These are phyloP conservation scores for Tetrahymena elliotti DNA, from an alignment of 73 alveolate species.

Conservation along the genomic window DNA sequence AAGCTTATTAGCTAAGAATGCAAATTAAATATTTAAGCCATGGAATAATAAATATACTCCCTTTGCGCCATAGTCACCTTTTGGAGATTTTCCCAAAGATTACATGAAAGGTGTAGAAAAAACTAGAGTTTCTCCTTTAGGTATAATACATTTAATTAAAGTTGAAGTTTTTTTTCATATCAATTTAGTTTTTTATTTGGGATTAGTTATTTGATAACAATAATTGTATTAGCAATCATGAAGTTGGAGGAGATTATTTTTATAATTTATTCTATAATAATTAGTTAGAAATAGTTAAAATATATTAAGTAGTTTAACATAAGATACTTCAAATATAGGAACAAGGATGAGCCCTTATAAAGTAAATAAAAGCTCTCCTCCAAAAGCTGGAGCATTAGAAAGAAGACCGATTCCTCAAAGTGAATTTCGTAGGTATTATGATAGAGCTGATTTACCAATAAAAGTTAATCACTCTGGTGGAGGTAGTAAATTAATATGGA, in stretches of 20 bases:
- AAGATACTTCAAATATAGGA: not conserved
- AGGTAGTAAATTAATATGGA: slow-evolving; percentile 94
- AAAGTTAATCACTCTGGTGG: slow-evolving; percentile 87
- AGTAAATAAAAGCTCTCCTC: slow-evolving; percentile 61
- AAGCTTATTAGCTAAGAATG: slow-evolving; percentile 13
- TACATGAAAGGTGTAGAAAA: slow-evolving; percentile 43
- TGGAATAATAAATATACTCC: slow-evolving; percentile 48
- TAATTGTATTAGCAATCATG: slow-evolving; percentile 61
- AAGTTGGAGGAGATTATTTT: slow-evolving; percentile 66
- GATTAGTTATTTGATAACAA: slow-evolving; percentile 47
- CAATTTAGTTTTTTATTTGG: not conserved
- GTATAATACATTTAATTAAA: slow-evolving; percentile 2
- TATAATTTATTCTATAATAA: not conserved
- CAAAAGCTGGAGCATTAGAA: slow-evolving; percentile 91
- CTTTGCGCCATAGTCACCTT: slow-evolving; percentile 75
- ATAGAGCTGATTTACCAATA: slow-evolving; percentile 97
- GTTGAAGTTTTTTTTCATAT: not conserved
- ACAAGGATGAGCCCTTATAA: slow-evolving; percentile 72
- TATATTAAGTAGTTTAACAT: not conserved
- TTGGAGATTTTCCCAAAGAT: slow-evolving; percentile 98
- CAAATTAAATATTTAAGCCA: slow-evolving; percentile 28
- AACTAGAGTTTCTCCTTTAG: not conserved
- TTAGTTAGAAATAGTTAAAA: not conserved
- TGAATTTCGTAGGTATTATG: slow-evolving; percentile 92
- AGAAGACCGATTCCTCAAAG: slow-evolving; percentile 73